Evolutionary conservation across 805 yeast species (phyloP).

Genomic region (Yarrowia keelungensis): DNA sequence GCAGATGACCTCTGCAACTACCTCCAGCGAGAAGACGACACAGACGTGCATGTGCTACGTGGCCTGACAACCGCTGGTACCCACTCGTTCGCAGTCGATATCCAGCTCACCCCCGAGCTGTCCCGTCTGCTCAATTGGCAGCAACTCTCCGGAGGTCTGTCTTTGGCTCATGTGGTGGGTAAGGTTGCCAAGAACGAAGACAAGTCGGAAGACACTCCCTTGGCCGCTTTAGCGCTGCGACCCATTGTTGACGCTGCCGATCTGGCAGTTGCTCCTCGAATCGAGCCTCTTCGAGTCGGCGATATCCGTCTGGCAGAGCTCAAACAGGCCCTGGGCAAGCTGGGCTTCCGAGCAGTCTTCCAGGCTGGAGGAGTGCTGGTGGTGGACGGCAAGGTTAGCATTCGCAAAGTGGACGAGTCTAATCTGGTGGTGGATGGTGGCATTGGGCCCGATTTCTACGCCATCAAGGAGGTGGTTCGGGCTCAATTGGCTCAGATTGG

Average conservation of each 20-base stretch:
- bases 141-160: conserved; percentile 75
- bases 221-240: conserved; percentile 13
- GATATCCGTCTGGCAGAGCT: conserved; percentile 85
- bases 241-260: conserved; percentile 42
- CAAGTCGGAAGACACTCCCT: conserved; percentile 39
- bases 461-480: conserved; percentile 73
- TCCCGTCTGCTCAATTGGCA: conserved; percentile 80
- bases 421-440: conserved; percentile 86
- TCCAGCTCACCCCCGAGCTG: conserved; percentile 71
- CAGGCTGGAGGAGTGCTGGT: conserved; percentile 92
- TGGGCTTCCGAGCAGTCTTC: conserved; percentile 80
- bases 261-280: conserved; percentile 46
- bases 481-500: conserved; percentile 47
- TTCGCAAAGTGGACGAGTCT: conserved; percentile 81
- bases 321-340: conserved; percentile 63
- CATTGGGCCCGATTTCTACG: conserved; percentile 75
- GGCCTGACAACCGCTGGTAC: conserved; percentile 43
- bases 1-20: conserved; percentile 41
- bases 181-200: conserved; percentile 52
- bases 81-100: conserved; percentile 57
- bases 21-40: conserved; percentile 35
- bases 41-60: conserved; percentile 53
- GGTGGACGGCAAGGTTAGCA: conserved; percentile 76
- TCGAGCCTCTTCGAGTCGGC: conserved; percentile 74
- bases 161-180: conserved; percentile 84